Conservation (phyloP, 2,329 filamentous ascomycete species). For the Aspergillus brunneoviolaceus region DNA sequence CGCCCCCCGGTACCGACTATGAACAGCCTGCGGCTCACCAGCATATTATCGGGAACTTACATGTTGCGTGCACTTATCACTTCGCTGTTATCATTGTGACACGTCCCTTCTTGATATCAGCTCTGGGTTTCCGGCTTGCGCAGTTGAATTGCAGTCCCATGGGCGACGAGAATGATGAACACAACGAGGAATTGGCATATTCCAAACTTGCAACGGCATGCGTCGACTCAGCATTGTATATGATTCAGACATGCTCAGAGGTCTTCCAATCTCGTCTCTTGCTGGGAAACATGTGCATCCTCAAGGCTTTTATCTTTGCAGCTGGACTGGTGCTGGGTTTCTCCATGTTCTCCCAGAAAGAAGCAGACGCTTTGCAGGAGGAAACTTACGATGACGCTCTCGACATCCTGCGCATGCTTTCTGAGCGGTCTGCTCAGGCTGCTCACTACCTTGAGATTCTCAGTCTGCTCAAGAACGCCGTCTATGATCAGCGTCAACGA, state of each 20-base stretch:
- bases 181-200: slow-evolving; percentile 30
- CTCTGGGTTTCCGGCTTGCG: slow-evolving; percentile 44
- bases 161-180: slow-evolving; percentile 13
- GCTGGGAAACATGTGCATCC: slow-evolving; percentile 58
- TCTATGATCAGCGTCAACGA: slow-evolving; percentile 43
- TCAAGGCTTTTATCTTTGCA: slow-evolving; percentile 59
- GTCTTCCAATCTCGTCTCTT: slow-evolving; percentile 47
- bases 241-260: slow-evolving; percentile 56
- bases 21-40: slow-evolving; percentile 26
- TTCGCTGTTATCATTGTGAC: slow-evolving; percentile 60
- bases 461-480: slow-evolving; percentile 47
- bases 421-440: slow-evolving; percentile 55
- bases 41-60: slow-evolving; percentile 51
- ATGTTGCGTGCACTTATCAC: slow-evolving; percentile 60
- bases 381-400: slow-evolving; percentile 52
- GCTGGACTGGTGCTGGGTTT: slow-evolving; percentile 59
- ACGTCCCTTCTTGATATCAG: slow-evolving; percentile 55
- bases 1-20: slow-evolving; percentile 18
- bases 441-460: slow-evolving; percentile 60
- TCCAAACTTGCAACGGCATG: slow-evolving; percentile 53
- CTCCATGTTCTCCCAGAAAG: slow-evolving; percentile 53
- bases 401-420: slow-evolving; percentile 51
- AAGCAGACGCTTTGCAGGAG: slow-evolving; percentile 41
- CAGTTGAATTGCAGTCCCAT: slow-evolving; percentile 26
- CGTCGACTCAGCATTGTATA: slow-evolving; percentile 55